Conservation (phyloP, 495 filamentous ascomycete species). For the Hypoxylon cercidicola region DNA sequence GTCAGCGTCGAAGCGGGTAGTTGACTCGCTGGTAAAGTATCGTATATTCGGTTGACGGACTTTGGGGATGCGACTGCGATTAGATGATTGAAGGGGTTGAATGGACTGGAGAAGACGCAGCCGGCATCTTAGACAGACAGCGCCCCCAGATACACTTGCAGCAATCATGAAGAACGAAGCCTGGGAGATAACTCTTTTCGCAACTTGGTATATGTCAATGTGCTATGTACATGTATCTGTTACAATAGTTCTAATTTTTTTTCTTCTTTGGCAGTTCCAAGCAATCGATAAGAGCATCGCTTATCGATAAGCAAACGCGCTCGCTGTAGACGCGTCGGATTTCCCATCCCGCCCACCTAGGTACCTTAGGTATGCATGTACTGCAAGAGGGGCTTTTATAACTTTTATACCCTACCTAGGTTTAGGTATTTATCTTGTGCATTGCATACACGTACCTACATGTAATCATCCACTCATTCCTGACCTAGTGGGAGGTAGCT, state of each 20-base stretch:
- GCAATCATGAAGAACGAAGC: conserved; percentile 54
- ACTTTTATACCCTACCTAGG: no score
- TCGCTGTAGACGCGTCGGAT: no score
- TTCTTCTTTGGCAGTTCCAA: conserved; percentile 3
- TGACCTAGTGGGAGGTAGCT: no score
- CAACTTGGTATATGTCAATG: no score
- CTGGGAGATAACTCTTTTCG: no score
- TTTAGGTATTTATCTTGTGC: no score
- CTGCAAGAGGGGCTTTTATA: no score
- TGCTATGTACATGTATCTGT: no score
- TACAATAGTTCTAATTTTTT: conserved; percentile 1
- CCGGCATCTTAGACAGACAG: conserved; percentile 63
- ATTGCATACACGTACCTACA: no score
- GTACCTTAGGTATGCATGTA: no score
- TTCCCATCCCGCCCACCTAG: no score
- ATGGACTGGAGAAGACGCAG: conserved; percentile 44
- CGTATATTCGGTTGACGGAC: conserved; percentile 25
- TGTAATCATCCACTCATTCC: no score
- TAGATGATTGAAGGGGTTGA: conserved; percentile 21
- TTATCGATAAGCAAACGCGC: conserved; percentile 5
- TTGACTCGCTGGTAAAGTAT: conserved; percentile 24
- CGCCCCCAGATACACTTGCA: conserved; percentile 47
- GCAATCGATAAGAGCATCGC: neutral
- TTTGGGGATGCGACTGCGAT: conserved; percentile 20
- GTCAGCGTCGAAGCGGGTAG: neutral